Evolutionary conservation across 257 asterid genomes (phyloP).

Genomic region (Linaria vulgaris): DNA sequence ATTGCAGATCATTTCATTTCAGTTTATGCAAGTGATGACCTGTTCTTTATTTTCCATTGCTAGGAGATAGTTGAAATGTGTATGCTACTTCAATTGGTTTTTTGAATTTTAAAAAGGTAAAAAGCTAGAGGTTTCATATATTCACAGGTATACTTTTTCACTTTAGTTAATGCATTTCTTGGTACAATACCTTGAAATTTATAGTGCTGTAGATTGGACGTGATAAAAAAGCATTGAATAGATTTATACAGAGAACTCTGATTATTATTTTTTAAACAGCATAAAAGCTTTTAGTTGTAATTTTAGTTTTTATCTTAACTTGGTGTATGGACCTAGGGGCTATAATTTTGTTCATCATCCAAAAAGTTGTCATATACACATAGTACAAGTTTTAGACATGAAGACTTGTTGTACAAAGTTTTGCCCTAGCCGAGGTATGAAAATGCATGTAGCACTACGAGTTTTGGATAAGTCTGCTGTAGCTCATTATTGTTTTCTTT

Average conservation of each 20-base stretch:
- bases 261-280: too few species aligned
- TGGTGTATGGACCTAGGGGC: too few species aligned
- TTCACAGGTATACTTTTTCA: not conserved
- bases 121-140: constrained; percentile 6
- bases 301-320: too few species aligned
- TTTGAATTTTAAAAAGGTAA: constrained; percentile 9
- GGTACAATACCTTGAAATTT: constrained; percentile 1
- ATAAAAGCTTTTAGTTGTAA: too few species aligned
- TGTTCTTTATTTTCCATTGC: constrained; percentile 11
- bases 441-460: not conserved
- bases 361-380: too few species aligned
- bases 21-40: constrained; percentile 3
- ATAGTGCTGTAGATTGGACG: not conserved
- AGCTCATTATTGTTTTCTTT: not conserved
- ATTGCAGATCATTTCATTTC: not conserved
- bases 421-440: too few species aligned
- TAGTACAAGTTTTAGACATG: too few species aligned
- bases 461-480: constrained; percentile 9
- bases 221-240: not conserved
- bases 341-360: too few species aligned
- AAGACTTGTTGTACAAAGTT: too few species aligned
- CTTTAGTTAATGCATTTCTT: not conserved
- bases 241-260: too few species aligned
- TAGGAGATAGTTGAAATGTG: constrained; percentile 12
- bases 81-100: constrained; percentile 17